A percentile compares a stretch with the other conserved stretches of the same genome.
Evolutionary conservation across 805 yeast species (phyloP).

Genomic region (Henningerozyma blattae): DNA sequence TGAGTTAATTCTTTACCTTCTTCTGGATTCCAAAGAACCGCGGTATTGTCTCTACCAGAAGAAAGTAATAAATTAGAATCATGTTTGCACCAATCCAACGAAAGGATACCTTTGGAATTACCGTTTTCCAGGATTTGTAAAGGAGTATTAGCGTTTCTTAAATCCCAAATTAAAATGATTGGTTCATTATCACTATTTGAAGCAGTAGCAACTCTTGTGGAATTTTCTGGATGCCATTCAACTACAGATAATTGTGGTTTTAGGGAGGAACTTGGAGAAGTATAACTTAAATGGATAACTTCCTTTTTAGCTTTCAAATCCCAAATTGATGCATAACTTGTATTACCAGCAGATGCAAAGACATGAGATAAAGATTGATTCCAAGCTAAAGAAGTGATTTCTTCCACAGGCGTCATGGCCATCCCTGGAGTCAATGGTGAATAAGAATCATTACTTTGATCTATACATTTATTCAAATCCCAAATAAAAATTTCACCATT

Average conservation of each 20-base stretch:
- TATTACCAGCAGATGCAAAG: slow-evolving; percentile 72
- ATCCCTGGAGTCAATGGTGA: slow-evolving; percentile 54
- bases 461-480: slow-evolving; percentile 56
- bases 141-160: slow-evolving; percentile 89
- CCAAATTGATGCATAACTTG: slow-evolving; percentile 87
- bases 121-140: slow-evolving; percentile 53
- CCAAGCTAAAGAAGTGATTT: slow-evolving; percentile 78
- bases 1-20: slow-evolving; percentile 64
- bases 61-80: slow-evolving; percentile 73
- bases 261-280: slow-evolving; percentile 35
- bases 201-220: slow-evolving; percentile 81
- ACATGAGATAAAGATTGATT: slow-evolving; percentile 74
- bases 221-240: slow-evolving; percentile 88
- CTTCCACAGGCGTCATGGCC: slow-evolving; percentile 71
- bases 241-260: slow-evolving; percentile 69
- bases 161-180: slow-evolving; percentile 76
- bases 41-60: slow-evolving; percentile 86
- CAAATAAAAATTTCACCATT: slow-evolving; percentile 77
- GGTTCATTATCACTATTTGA: slow-evolving; percentile 74
- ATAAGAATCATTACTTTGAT: slow-evolving; percentile 26
- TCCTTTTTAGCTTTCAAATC: slow-evolving; percentile 81
- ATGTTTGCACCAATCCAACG: slow-evolving; percentile 85
- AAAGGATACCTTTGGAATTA: slow-evolving; percentile 77
- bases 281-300: slow-evolving; percentile 71
- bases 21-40: slow-evolving; percentile 83